phyloP scores from a whole-genome alignment of 2,329 filamentous ascomycete species.

The Cercospora citrullina region DNA sequence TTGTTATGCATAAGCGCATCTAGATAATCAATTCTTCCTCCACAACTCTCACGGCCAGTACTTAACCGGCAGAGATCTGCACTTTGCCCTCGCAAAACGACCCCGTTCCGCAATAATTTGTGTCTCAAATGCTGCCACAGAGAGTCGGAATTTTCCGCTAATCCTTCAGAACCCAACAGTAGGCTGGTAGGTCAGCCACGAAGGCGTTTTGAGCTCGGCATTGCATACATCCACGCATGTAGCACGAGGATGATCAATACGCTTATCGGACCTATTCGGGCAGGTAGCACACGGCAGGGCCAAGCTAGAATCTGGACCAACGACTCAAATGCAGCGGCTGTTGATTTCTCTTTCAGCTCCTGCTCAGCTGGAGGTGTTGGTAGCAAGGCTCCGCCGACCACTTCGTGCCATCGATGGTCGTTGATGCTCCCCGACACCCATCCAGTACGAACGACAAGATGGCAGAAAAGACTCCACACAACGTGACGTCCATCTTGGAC shows the following conservation, averaged over 20 bases:
- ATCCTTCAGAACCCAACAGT: not conserved
- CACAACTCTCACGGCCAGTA: not conserved
- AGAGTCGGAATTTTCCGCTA: not conserved
- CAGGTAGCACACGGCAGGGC: not conserved
- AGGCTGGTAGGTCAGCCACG: not conserved
- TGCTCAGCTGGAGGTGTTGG: not conserved
- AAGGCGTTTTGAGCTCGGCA: not conserved
- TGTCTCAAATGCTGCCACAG: not conserved
- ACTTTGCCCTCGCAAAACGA: not conserved
- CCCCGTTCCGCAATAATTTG: not conserved
- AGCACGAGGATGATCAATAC: not conserved
- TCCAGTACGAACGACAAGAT: not conserved
- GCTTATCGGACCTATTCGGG: not conserved
- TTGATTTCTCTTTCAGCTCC: not conserved
- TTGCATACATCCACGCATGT: not conserved
- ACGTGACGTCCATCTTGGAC: constrained; percentile 26
- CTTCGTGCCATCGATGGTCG: not conserved
- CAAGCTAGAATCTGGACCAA: not conserved
- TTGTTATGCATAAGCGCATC: constrained; percentile 7
- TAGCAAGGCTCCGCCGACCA: not conserved
- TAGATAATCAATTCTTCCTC: not conserved
- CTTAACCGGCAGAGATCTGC: not conserved
- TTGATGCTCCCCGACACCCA: not conserved
- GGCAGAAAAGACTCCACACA: not conserved
- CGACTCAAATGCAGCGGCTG: not conserved